Evolutionary conservation across 2,329 filamentous ascomycete genomes (phyloP).

Genomic region (Emmonsiellopsis sp.): DNA sequence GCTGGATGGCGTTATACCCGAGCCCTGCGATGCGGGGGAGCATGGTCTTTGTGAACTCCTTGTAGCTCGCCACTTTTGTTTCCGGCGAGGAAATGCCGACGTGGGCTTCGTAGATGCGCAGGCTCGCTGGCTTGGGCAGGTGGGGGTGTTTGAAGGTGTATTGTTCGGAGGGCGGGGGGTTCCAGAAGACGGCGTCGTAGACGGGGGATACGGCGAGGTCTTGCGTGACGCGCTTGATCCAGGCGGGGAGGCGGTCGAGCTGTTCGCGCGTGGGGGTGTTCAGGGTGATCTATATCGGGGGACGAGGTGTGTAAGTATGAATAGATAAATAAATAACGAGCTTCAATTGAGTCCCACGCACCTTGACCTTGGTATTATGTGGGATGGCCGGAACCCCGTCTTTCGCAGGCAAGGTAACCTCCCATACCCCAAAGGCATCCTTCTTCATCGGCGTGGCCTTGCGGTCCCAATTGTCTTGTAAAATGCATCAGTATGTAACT

Average conservation of each 20-base stretch:
- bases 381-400: conserved; percentile 70
- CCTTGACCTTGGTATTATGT: conserved; percentile 96
- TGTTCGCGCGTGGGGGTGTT: conserved; percentile 68
- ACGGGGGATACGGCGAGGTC: conserved; percentile 80
- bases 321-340: too few species aligned
- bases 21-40: conserved; percentile 81
- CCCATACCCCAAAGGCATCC: conserved; percentile 76
- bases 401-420: conserved; percentile 65
- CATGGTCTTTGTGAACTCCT: conserved; percentile 91
- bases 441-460: conserved; percentile 80
- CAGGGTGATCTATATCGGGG: conserved; percentile 64
- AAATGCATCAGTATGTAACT: background rate
- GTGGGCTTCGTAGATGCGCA: conserved; percentile 97
- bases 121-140: conserved; percentile 74
- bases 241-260: conserved; percentile 82
- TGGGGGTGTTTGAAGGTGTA: conserved; percentile 78
- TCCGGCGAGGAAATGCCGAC: conserved; percentile 95
- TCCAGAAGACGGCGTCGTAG: conserved; percentile 97
- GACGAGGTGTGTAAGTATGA: background rate
- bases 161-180: conserved; percentile 65
- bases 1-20: conserved; percentile 94
- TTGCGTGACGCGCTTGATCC: conserved; percentile 97
- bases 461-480: conserved; percentile 72
- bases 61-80: conserved; percentile 81
- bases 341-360: conserved; percentile 27